Conservation (phyloP, 2,329 filamentous ascomycete species). For the Penicillium vulpinum region DNA sequence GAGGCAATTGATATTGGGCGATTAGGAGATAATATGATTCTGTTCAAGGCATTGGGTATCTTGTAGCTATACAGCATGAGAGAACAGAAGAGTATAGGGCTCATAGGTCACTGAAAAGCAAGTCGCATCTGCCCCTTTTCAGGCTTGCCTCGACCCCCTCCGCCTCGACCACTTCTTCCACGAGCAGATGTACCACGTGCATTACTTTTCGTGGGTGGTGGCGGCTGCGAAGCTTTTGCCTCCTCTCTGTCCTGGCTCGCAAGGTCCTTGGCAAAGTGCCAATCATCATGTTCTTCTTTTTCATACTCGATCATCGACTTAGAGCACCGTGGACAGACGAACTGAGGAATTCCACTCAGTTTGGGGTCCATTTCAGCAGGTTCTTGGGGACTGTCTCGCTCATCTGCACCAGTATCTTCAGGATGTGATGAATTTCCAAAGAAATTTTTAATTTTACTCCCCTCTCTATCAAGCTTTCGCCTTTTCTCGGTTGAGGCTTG, state of each 20-base stretch:
- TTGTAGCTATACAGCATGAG: background rate
- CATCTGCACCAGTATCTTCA: background rate
- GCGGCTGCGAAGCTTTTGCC: slow-evolving; percentile 20
- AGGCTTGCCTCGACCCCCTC: slow-evolving; percentile 29
- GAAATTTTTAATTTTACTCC: slow-evolving; percentile 58
- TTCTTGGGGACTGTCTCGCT: background rate
- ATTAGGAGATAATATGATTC: background rate
- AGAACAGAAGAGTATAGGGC: background rate
- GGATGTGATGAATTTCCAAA: slow-evolving; percentile 48
- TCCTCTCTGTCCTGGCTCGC: slow-evolving; percentile 62
- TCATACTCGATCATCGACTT: slow-evolving; percentile 59
- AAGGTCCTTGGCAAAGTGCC: slow-evolving; percentile 89
- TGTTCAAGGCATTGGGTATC: background rate
- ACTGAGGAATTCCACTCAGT: slow-evolving; percentile 21
- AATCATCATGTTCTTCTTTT: slow-evolving; percentile 79
- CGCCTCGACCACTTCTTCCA: slow-evolving; percentile 26
- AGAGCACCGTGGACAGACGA: slow-evolving; percentile 66
- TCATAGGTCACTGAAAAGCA: slow-evolving; percentile 29
- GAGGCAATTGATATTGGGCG: background rate
- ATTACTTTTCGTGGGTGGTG: slow-evolving; percentile 12
- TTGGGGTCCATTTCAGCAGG: background rate
- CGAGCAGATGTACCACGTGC: slow-evolving; percentile 21
- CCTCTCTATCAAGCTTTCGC: slow-evolving; percentile 52
- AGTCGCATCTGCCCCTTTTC: slow-evolving; percentile 41
- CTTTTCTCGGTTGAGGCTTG: slow-evolving; percentile 41